Base-by-base conservation (phyloP, 1,284 basidiomycete species). In the Ganoderma leucocontextum region DNA sequence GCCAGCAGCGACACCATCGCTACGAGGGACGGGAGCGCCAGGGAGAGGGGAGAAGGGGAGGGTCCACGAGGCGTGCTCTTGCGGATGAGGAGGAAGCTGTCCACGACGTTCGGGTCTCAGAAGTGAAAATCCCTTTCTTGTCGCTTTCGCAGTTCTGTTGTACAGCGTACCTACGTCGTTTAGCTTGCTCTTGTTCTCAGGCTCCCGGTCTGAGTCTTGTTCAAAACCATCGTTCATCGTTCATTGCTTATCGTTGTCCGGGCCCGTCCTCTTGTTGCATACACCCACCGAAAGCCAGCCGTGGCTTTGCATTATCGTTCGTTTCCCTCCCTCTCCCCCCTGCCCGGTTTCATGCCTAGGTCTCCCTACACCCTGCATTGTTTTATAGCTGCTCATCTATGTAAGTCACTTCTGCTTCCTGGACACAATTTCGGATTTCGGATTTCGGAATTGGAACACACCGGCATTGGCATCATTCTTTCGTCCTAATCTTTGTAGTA, bases 101-200 rank as follows among this genome's bases (percentile, higher is more conserved):
- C 38, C 7, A 19, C 22, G 4, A 41, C 22, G 38, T 41, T 60
- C 8, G 55, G 38, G 36, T 41, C 38, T 6, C 58, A 39, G n/a
- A 59, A 38, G 38, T 60, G 33, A 13, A 35, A 35, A 22, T 33
- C 15, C 0, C 6, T 29, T 38, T 9, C 9, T 17, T n/a, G n/a
- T 36, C 19, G 55, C 38, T 60, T 60, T 60, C 58, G n/a, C 58
- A 60, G 38, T 39, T 60, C 38, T 60, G 38, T 60, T 39, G 38
- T 39, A 60, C 58, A 42, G 36, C 38, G 19, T 10, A n/a, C 33
- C 10, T 29, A 33, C 35, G 33, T 57, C 17, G 15, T 57, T 36
- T 19, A 29, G 25, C 9, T 25, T 15, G 12, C 13, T 29, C 25
- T 29, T 35, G 52, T 29, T 53, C 7, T 47, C 44, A n/a, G 9